Percentiles rank a stretch among this genome's conserved stretches.
Conservation (phyloP, 495 filamentous ascomycete species). For the Tuber umbilicatum region DNA sequence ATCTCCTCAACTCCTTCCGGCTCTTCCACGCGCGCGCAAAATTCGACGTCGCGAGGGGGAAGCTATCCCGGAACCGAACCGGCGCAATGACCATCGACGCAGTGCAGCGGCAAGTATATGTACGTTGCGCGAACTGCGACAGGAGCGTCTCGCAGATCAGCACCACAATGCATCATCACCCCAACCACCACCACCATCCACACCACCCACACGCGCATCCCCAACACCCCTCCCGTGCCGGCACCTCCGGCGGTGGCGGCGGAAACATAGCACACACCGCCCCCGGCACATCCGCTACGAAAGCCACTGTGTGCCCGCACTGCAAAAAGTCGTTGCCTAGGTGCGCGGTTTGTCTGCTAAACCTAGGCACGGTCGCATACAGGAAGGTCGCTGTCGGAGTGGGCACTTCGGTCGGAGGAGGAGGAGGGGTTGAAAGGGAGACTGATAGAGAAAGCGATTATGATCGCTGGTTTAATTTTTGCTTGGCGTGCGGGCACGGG, state of each 20-base stretch:
- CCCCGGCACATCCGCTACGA: constrained; percentile 15
- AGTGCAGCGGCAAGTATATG: constrained; percentile 66
- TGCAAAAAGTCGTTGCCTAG: constrained; percentile 84
- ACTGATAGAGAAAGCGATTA: constrained; percentile 33
- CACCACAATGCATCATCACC: constrained; percentile 21
- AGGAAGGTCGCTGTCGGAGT: constrained; percentile 20
- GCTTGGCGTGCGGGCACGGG: constrained; percentile 80
- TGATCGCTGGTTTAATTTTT: constrained; percentile 59
- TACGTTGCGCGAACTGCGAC: constrained; percentile 81
- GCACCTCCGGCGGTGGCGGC: constrained; percentile 7
- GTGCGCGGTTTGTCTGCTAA: constrained; percentile 79
- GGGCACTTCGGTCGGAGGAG: constrained; percentile 3
- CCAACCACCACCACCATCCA: neutral
- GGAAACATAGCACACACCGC: neutral
- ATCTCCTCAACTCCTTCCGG: constrained; percentile 69
- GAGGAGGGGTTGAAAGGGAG: constrained; percentile 33
- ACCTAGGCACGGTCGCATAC: constrained; percentile 58
- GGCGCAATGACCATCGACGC: constrained; percentile 59
- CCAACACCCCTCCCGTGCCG: constrained; percentile 12
- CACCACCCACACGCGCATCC: constrained; percentile 27
- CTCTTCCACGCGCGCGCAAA: constrained; percentile 58
- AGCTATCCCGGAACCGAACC: constrained; percentile 52
- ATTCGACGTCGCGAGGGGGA: constrained; percentile 59
- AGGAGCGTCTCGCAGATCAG: constrained; percentile 34
- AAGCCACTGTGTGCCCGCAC: constrained; percentile 63